Evolutionary conservation across 306 rosid genomes (phyloP).

Genomic region (Abrus pulchellus): DNA sequence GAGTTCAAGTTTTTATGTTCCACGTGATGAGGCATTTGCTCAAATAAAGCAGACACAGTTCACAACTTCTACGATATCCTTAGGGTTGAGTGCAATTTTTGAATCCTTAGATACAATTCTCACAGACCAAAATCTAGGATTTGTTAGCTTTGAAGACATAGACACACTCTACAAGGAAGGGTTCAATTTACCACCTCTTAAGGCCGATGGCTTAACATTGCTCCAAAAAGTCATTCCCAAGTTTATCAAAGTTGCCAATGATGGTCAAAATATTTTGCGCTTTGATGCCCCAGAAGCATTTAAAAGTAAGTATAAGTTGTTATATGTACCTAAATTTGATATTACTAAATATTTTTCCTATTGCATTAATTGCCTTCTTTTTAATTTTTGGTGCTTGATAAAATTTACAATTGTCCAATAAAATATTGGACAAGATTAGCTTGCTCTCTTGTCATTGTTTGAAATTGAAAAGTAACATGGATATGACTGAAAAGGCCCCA

Average conservation of each 20-base stretch:
- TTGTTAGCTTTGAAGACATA: constrained; percentile 54
- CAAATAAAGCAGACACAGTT: constrained; percentile 57
- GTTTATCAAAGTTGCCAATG: constrained; percentile 44
- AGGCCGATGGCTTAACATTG: background rate
- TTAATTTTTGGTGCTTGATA: too few relatives aligned
- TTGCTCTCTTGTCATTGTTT: too few relatives aligned
- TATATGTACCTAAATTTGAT: background rate
- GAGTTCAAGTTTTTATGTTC: constrained; percentile 56
- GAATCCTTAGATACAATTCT: constrained; percentile 46
- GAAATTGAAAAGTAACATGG: too few relatives aligned
- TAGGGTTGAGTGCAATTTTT: constrained; percentile 50
- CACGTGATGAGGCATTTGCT: constrained; percentile 66
- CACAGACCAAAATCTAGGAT: constrained; percentile 47
- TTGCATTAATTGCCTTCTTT: too few relatives aligned
- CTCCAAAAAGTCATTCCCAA: constrained; percentile 51
- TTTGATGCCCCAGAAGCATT: constrained; percentile 63
- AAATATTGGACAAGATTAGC: too few relatives aligned
- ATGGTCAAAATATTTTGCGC: constrained; percentile 46
- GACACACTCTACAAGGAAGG: constrained; percentile 62
- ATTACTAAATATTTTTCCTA: too few relatives aligned
- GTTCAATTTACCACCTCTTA: constrained; percentile 32
- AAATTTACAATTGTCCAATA: too few relatives aligned
- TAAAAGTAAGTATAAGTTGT: constrained; percentile 46
- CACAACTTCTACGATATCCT: constrained; percentile 47
- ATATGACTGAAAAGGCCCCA: too few relatives aligned